A percentile compares a stretch with the other conserved stretches of the same genome.
Evolutionary conservation across 345 rosid genomes (phyloP).

Genomic region (Cardiospermum halicacabum): DNA sequence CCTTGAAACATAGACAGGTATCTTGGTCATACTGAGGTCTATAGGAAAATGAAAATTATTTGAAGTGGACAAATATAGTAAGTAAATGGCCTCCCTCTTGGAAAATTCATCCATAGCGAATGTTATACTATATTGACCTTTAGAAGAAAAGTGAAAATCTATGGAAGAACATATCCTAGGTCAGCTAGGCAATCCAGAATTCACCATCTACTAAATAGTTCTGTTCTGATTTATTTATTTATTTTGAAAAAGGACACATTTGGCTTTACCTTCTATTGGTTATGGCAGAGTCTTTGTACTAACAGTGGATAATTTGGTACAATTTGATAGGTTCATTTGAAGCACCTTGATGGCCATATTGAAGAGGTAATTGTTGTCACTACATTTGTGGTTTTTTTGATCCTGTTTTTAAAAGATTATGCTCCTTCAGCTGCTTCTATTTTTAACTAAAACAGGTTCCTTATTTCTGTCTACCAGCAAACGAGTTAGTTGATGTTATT

Average conservation of each 20-base stretch:
- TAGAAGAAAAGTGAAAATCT: not conserved
- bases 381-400: slow-evolving; percentile 13
- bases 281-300: not conserved
- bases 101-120: not conserved
- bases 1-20: no score
- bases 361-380: slow-evolving; percentile 62
- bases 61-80: no score
- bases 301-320: slow-evolving; percentile 14
- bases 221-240: no score
- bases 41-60: no score
- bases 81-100: no score
- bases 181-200: not conserved
- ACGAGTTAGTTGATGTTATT: slow-evolving; percentile 81
- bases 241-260: no score
- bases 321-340: slow-evolving; percentile 70
- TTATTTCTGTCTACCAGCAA: slow-evolving; percentile 97
- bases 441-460: slow-evolving; percentile 82
- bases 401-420: slow-evolving; percentile 19
- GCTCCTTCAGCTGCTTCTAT: slow-evolving; percentile 34
- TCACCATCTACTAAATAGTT: no score
- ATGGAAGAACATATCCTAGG: not conserved
- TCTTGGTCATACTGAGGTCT: no score
- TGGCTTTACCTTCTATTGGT: not conserved
- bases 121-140: not conserved
- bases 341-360: slow-evolving; percentile 92